Percentiles rank a stretch among this genome's conserved stretches.
These are phyloP conservation scores for Metschnikowia kofuensis DNA, from an alignment of 805 yeast genomes.

Conservation along the genomic window DNA sequence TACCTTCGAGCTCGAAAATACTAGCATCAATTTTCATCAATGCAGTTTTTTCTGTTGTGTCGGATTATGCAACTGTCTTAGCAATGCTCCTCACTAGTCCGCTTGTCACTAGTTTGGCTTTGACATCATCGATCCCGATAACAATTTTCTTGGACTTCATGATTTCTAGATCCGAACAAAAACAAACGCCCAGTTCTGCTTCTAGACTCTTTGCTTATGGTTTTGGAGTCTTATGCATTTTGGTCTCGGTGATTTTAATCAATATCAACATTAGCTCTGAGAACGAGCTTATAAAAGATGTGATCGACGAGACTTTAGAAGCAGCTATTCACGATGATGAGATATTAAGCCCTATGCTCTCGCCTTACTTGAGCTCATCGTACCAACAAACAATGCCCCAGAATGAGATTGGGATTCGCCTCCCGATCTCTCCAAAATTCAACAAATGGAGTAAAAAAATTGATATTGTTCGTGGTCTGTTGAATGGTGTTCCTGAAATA, in stretches of 20 bases:
- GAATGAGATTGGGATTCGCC: slow-evolving; percentile 14
- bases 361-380: slow-evolving; percentile 37
- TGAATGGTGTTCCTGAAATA: slow-evolving; percentile 4
- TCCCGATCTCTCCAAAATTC: slow-evolving; percentile 16
- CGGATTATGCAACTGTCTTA: slow-evolving; percentile 49
- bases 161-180: slow-evolving; percentile 24
- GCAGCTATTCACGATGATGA: slow-evolving; percentile 48
- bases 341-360: slow-evolving; percentile 43
- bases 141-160: slow-evolving; percentile 49
- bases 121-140: slow-evolving; percentile 52
- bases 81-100: slow-evolving; percentile 56
- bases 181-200: slow-evolving; percentile 15
- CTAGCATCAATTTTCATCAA: slow-evolving; percentile 35
- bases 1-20: slow-evolving; percentile 36
- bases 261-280: slow-evolving; percentile 43
- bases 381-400: slow-evolving; percentile 4
- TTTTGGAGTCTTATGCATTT: slow-evolving; percentile 46
- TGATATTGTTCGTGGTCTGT: neutral
- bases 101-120: slow-evolving; percentile 47
- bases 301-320: slow-evolving; percentile 47
- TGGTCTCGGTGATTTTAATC: slow-evolving; percentile 45
- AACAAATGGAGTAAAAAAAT: slow-evolving; percentile 17
- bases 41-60: slow-evolving; percentile 45
- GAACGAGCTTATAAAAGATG: slow-evolving; percentile 43
- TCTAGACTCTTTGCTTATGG: slow-evolving; percentile 32